A percentile compares a stretch with the other conserved stretches of the same genome.
Evolutionary conservation across 768 basidiomycete species (phyloP).

Genomic region (Lactarius hatsudake): DNA sequence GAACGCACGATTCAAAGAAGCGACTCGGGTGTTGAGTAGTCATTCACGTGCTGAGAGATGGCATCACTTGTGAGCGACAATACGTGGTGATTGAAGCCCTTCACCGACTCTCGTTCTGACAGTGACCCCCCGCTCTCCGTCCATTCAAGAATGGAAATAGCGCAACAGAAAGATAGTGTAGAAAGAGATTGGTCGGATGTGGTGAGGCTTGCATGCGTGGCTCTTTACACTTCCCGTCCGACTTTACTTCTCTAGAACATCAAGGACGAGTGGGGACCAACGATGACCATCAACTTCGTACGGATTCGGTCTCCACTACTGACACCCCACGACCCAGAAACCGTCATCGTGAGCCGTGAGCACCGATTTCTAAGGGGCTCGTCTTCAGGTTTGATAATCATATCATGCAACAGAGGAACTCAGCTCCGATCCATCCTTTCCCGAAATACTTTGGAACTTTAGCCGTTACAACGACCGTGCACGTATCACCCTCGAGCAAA

Average conservation of each 20-base stretch:
- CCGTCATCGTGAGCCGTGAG: neutral
- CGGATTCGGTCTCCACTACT: neutral
- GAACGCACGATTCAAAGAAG: neutral
- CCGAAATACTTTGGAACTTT: neutral
- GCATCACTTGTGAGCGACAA: neutral
- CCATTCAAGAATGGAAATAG: neutral
- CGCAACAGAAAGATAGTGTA: neutral
- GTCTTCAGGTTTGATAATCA: too few species aligned
- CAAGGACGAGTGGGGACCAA: neutral
- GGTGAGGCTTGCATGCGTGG: neutral
- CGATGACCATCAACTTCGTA: neutral
- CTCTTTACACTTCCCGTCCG: neutral
- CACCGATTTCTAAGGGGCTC: too few species aligned
- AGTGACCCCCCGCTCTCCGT: neutral
- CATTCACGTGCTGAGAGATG: neutral
- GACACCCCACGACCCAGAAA: neutral
- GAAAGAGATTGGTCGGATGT: neutral
- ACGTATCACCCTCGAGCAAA: neutral
- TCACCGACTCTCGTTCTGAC: neutral
- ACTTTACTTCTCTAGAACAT: neutral
- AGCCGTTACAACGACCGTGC: neutral
- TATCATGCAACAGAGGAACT: neutral
- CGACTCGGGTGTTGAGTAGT: neutral
- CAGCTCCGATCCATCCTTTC: neutral
- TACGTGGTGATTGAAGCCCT: neutral